These are phyloP conservation scores for Whalleya microplaca DNA, from an alignment of 2,329 filamentous ascomycete genomes.

Conservation along the genomic window DNA sequence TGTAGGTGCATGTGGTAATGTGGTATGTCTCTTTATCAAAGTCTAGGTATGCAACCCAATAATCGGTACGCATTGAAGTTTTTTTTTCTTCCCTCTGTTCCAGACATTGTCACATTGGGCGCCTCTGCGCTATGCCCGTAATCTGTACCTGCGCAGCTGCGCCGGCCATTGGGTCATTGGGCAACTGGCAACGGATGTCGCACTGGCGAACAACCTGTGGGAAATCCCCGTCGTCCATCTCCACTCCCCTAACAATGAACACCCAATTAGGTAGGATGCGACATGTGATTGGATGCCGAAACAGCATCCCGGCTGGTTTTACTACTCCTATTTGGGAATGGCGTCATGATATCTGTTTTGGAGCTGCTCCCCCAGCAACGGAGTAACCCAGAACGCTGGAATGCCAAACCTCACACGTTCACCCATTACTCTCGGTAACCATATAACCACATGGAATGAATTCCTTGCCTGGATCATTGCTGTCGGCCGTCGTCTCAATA, in stretches of 20 bases:
- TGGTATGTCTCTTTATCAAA: not conserved
- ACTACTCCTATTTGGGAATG: not conserved
- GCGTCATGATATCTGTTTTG: not conserved
- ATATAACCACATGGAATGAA: not conserved
- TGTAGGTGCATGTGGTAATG: too few species aligned
- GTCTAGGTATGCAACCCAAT: not conserved
- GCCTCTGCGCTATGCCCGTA: constrained; percentile 26
- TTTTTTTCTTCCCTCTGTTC: constrained; percentile 5
- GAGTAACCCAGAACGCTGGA: not conserved
- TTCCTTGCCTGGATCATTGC: too few species aligned
- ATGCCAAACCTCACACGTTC: not conserved
- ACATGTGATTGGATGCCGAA: not conserved
- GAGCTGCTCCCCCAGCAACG: not conserved
- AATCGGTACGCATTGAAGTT: constrained; percentile 23
- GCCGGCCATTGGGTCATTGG: not conserved
- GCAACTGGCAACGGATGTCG: not conserved
- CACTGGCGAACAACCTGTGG: not conserved
- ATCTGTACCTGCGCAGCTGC: constrained; percentile 4
- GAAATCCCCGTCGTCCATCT: not conserved
- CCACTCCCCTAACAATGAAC: not conserved
- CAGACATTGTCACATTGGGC: constrained; percentile 25
- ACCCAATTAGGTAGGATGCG: not conserved
- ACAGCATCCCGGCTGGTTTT: not conserved
- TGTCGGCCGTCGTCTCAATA: too few species aligned
- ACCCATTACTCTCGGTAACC: not conserved